Evolutionary conservation across 176 grass and related monocot genomes (phyloP), one percentile per base, ranked within the genome.

Genomic region (Ampelocalamus luodianensis): DNA sequence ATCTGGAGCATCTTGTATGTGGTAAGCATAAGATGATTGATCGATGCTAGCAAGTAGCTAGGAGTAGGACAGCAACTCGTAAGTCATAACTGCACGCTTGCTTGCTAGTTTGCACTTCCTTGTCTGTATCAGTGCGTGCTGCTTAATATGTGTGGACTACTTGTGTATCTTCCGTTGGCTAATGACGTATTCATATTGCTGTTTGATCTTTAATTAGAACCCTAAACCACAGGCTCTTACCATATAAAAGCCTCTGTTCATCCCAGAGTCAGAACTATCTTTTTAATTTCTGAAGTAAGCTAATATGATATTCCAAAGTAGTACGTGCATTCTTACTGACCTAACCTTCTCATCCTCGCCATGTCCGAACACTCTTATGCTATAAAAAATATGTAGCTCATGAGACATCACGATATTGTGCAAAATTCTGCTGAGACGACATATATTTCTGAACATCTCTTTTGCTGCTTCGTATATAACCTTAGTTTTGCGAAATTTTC

Each of bases 1-100:
- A 93, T 93, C 89, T 91, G 89, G 89, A 96, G 90, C 82, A 93
- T 96, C 38, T 34, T 93, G 34, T 96, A 96, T 70, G 94, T 96
- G 88, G 94, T 96, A 83, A 89, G 61, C 70, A 60, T 0, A 10
- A 34, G 10, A 68, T 20, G 22, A 34, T 70, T 82, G 10, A 43
- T 63, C n/a, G 48, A 17, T 56, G 8, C 51, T 82, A n/a, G 44
- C 45, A 85, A 40, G 58, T 83, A 67, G 83, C 56, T 90, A 32
- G 26, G 68, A 83, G 84, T 82, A 49, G 79, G 89, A 51, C 29
- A 79, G 16, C 89, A 78, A 83, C 84, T 34, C 29, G 29, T 29
- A 1, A 29, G 29, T 61, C 49, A 10, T 4, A 77, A 78, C 79
- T n/a, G 78, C 83, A 72, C 37, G 27, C 81, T 42, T 84, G 72